Base-by-base conservation (phyloP, 2,329 filamentous ascomycete species). In the Stagonosporopsis vannaccii region DNA sequence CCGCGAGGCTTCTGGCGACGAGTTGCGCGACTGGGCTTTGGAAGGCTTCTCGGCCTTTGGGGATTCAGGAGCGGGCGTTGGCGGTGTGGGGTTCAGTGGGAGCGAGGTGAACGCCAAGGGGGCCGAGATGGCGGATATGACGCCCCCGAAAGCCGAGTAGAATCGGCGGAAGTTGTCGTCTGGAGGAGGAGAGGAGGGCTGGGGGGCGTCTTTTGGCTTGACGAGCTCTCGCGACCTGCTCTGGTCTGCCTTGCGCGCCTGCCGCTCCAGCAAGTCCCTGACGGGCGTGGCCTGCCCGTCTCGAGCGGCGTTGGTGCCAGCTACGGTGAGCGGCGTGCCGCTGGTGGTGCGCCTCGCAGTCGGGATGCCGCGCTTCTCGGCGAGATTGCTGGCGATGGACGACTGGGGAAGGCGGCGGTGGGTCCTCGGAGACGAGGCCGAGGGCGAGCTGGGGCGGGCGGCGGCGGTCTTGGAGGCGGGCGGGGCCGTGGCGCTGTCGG, bases 91-190 rank as follows among this genome's bases (percentile, higher is more conserved):
- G 36, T 67, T 77, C 3, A 99, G 82, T 0, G 95, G 95, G 8
- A 99, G 84, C 1, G 94, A 94, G 4, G 95, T 92, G 78, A 97
- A 99, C 3, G 93, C 94, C 26, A 99, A 81, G 1, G 93, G 93
- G 0, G 93, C 92, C 0, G 94, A 96, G 12, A 98, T 85, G 66
- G 89, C 90, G 59, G 92, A 95, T 70, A 98, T 91, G 43, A 97
- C 85, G 50, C 85, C 91, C 51, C 93, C 92, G 69, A 97, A 97
- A 1, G 92, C 92, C 56, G 85, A 93, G 77, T 98, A 99, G 78
- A 98, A 99, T 50, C 88, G 87, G 6, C 91, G 86, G 72, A 97
- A 99, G 6, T 91, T 89, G 53, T 94, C 92, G 28, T 96, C 91
- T 1, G 77, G 62, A 0, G 69, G 66, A 0, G 71, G 63, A 13